Evolutionary conservation across 2,329 filamentous ascomycete species (phyloP), one percentile per base, ranked within the genome.

Genomic region (Phialophora macrospora): DNA sequence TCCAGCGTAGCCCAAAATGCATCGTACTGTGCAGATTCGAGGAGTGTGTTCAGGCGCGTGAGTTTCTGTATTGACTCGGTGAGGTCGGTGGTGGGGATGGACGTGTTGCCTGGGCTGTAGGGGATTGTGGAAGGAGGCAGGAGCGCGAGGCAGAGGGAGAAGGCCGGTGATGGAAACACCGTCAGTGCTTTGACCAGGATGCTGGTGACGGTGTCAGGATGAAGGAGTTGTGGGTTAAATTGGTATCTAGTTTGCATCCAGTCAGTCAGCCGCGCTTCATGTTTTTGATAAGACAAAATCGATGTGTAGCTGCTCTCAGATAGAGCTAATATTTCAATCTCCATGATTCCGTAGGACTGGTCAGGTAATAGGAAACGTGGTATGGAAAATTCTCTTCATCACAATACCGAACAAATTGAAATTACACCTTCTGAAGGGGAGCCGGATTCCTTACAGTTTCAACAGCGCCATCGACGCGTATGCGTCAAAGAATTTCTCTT

Each of bases 311-410:
- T 56, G 41, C 60, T 71, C 79, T 93, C 90, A 93, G 90, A 89
- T 87, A 88, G 83, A 89, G 85, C 86, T 89, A 89, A 88, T 87
- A 85, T 79, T 75, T 64, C 76, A 78, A 83, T 87, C 90, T 89
- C 93, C 90, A 92, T 79, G 76, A 80, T 75, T 76, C 80, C 77
- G 82, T 74, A 68, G 72, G 71, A 75, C 80, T 81, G 80, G 80
- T 96, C 92, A 91, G 92, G 87, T 96, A 97, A 97, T 96, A 97
- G 92, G 91, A 96, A 97, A 97, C 92, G 92, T 96, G 90, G 80
- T 81, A 44, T 87, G 73, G 73, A 72, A 74, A 81, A 77, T 74
- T 79, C 84, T 82, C 79, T 85, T 92, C 91, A 93, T 96, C 91
- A 92, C 11, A 26, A 38, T n/a, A n/a, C 24, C 32, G 17, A 9